Base-by-base conservation (phyloP, 352 stramenopile genomes). In the Phytopythium vexans region DNA sequence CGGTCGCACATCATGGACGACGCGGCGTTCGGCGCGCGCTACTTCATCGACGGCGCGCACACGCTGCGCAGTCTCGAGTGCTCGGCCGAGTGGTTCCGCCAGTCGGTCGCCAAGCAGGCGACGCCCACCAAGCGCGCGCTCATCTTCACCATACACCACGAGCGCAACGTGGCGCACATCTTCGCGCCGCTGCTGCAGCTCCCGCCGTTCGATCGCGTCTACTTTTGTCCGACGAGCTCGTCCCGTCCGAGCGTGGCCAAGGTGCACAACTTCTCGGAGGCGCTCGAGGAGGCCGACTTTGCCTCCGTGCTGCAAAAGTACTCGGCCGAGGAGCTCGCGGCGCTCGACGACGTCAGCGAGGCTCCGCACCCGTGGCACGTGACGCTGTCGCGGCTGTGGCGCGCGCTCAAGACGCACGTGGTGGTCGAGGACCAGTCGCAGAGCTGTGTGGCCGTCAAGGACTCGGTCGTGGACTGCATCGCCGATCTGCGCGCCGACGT, bases 1-100 rank as follows among this genome's bases (percentile, higher is more conserved):
- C 72, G 88, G 42, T 78, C 81, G 40, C 88, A 97, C 45, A 4
- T 76, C 14, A 69, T 88, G 55, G 56, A 85, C 16, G 69, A 85
- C 35, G 49, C 68, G 41, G 58, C 46, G 5, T 51, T 75, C 54
- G 51, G 64, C 33, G 71, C 71, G 53, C 53, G 61, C 3, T 92
- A 88, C 53, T 91, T 86, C 63, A 80, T 97, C 15, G 89, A 97
- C 58, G 89, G 89, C 21, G 89, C 88, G 6, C 89, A 97, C 70
- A 97, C 89, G 38, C 53, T 86, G 41, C 68, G 70, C 34, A 95
- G 85, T 52, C 68, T 97, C 11, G 70, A 80, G 56, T 86, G 73
- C 27, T 92, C 76, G 36, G 72, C 67, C 36, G 62, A 81, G 32
- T 97, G 89, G 89, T 97, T 74, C 47, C 27, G 49, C 32, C 67